A percentile compares a stretch with the other conserved stretches of the same genome.
Conservation (phyloP, 305 asterid genomes). For the Euphrasia arctica region DNA sequence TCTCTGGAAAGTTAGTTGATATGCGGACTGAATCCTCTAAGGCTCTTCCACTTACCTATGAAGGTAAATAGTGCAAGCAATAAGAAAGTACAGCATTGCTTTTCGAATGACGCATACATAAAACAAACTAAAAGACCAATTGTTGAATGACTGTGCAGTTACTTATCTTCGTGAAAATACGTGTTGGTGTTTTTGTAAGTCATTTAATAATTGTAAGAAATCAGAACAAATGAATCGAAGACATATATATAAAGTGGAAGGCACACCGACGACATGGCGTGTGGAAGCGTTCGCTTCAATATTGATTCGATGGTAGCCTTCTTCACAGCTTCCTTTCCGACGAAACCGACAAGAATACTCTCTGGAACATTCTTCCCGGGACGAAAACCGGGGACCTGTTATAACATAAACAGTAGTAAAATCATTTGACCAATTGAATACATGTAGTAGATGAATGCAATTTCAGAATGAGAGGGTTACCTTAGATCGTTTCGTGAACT, state of each 20-base stretch:
- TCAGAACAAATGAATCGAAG: background rate
- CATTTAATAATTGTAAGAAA: constrained; percentile 13
- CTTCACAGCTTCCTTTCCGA: constrained; percentile 66
- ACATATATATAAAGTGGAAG: constrained; percentile 7
- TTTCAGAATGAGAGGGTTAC: constrained; percentile 29
- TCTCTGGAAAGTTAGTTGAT: constrained; percentile 64
- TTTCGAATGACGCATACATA: background rate
- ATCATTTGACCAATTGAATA: background rate
- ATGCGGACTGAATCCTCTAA: constrained; percentile 83
- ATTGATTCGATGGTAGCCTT: constrained; percentile 81
- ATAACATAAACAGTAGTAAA: constrained; percentile 1
- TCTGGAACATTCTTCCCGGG: constrained; percentile 92
- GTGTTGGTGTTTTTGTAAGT: too few relatives aligned
- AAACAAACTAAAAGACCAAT: background rate
- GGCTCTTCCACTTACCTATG: constrained; percentile 82
- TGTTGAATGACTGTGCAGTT: too few relatives aligned
- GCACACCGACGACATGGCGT: constrained; percentile 88
- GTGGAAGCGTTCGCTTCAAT: constrained; percentile 95
- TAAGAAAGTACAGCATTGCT: background rate
- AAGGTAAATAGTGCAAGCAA: constrained; percentile 16
- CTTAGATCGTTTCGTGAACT: constrained; percentile 75
- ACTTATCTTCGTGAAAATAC: too few relatives aligned
- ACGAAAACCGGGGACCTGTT: constrained; percentile 96
- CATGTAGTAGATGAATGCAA: background rate
- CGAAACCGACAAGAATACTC: constrained; percentile 55